A percentile compares a stretch with the other conserved stretches of the same genome.
Evolutionary conservation across 345 rosid genomes (phyloP).

Genomic region (Firmiana major): DNA sequence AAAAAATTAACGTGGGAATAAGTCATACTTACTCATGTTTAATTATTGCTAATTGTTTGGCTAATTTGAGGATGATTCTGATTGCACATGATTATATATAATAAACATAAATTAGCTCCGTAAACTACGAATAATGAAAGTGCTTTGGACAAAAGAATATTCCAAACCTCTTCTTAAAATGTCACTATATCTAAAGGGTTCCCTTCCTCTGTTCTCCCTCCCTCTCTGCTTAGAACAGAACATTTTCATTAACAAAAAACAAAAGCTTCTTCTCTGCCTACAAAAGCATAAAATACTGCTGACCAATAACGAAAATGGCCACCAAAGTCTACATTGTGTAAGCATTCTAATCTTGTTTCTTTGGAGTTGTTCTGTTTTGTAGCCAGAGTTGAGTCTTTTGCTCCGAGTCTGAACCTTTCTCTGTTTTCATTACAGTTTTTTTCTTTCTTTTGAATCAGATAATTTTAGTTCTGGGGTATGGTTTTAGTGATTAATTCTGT

Average conservation of each 20-base stretch:
- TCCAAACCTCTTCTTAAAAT: neutral
- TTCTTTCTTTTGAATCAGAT: neutral
- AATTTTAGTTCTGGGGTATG: neutral
- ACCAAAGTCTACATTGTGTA: conserved; percentile 59
- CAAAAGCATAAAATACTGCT: neutral
- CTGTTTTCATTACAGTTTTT: neutral
- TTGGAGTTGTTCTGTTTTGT: neutral
- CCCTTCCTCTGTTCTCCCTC: conserved; percentile 4
- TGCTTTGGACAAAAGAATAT: neutral
- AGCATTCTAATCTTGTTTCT: conserved; percentile 19
- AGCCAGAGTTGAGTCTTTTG: neutral
- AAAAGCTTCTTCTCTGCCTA: neutral
- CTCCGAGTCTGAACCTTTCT: neutral
- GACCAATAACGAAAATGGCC: conserved; percentile 37
- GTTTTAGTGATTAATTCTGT: neutral
- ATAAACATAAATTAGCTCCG: neutral
- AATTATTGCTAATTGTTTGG: too few species aligned
- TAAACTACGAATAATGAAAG: neutral
- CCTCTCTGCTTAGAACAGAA: conserved; percentile 1
- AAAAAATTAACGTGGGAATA: neutral
- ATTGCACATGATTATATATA: too few species aligned
- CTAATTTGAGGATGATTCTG: too few species aligned
- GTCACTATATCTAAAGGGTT: conserved; percentile 26
- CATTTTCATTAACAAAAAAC: neutral
- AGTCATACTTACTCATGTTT: neutral